These are phyloP conservation scores for Penicillium sp. DNA, from an alignment of 2,329 filamentous ascomycete species.

Conservation along the genomic window DNA sequence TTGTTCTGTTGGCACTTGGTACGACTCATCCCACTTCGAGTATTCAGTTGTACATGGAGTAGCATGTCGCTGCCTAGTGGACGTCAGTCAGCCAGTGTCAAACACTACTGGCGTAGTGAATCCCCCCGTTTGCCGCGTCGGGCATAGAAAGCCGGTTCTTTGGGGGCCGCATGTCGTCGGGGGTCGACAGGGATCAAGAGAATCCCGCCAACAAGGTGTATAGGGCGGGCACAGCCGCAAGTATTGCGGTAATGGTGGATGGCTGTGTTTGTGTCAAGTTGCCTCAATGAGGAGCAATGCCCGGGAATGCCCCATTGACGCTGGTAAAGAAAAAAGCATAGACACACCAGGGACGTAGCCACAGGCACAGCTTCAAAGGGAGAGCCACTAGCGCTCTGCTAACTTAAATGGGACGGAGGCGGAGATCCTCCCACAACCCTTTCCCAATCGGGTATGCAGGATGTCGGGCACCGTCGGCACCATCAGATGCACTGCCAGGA, in stretches of 20 bases:
- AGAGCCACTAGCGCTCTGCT: background rate
- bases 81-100: background rate
- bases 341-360: background rate
- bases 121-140: background rate
- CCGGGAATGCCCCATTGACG: background rate
- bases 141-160: background rate
- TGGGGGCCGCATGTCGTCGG: background rate
- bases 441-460: background rate
- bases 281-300: background rate
- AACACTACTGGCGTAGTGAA: background rate
- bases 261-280: background rate
- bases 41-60: background rate
- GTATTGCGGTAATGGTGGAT: background rate
- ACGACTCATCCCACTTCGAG: background rate
- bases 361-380: background rate
- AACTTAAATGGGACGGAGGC: background rate
- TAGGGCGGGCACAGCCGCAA: background rate
- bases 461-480: background rate
- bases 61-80: background rate
- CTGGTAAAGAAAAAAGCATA: background rate
- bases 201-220: background rate
- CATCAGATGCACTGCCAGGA: background rate
- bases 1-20: background rate
- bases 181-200: background rate
- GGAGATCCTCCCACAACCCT: background rate